phyloP scores from a whole-genome alignment of 352 stramenopile genomes.

The Pythium rishiriense region DNA sequence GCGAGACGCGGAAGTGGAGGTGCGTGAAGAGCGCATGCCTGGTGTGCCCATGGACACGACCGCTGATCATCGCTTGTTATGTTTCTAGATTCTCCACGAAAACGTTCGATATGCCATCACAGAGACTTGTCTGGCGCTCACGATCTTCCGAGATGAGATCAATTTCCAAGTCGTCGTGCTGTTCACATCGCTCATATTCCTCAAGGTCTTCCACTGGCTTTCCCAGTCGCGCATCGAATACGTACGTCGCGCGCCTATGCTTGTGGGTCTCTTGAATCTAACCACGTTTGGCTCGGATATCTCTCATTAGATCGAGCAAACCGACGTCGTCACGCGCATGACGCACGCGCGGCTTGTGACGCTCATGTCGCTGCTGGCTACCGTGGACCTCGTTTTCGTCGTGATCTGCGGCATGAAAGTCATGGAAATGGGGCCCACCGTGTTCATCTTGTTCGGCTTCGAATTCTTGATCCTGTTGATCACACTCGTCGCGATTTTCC shows the following conservation, averaged over 20 bases:
- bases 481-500: slow-evolving; percentile 87
- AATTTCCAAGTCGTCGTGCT: slow-evolving; percentile 93
- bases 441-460: slow-evolving; percentile 97
- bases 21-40: slow-evolving; percentile 18
- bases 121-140: slow-evolving; percentile 99
- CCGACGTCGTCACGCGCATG: slow-evolving; percentile 71
- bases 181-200: slow-evolving; percentile 95
- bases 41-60: not conserved
- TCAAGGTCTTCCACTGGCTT: slow-evolving; percentile 95
- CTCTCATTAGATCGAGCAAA: slow-evolving; percentile 79
- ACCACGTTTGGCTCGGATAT: not conserved
- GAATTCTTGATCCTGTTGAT: slow-evolving; percentile 96
- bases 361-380: slow-evolving; percentile 87
- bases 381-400: slow-evolving; percentile 89
- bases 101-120: slow-evolving; percentile 98
- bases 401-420: slow-evolving; percentile 84
- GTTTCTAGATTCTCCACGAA: slow-evolving; percentile 89
- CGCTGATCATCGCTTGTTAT: not conserved
- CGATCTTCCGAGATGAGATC: slow-evolving; percentile 98
- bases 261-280: not conserved
- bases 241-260: slow-evolving; percentile 37
- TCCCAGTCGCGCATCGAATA: slow-evolving; percentile 90
- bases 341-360: slow-evolving; percentile 86
- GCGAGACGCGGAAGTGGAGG: slow-evolving; percentile 84
- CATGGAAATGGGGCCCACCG: slow-evolving; percentile 82